phyloP scores from a whole-genome alignment of 441 rosid genomes.

The Populus hybrid region DNA sequence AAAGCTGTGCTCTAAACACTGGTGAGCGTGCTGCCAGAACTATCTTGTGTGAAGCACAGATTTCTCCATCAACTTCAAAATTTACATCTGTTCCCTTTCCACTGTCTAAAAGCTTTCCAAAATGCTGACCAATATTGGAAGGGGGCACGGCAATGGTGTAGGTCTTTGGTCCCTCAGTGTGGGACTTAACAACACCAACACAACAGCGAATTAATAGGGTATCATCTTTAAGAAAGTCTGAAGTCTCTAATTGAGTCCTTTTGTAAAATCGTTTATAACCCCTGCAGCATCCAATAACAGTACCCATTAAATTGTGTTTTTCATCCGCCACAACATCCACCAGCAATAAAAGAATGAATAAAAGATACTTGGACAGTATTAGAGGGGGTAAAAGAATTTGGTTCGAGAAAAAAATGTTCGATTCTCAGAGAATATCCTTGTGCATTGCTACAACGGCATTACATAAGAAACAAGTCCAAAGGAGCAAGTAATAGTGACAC shows the following conservation, averaged over 20 bases:
- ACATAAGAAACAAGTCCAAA: too few relatives aligned
- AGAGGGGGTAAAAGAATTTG: not conserved
- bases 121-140: conserved; percentile 70
- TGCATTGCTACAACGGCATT: too few relatives aligned
- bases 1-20: conserved; percentile 96
- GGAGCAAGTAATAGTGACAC: too few relatives aligned
- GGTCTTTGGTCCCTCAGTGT: conserved; percentile 82
- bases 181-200: conserved; percentile 94
- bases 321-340: not conserved
- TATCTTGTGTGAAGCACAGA: conserved; percentile 77
- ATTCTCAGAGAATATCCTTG: not conserved
- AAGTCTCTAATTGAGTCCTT: conserved; percentile 67
- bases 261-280: conserved; percentile 92
- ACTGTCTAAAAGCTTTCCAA: conserved; percentile 74
- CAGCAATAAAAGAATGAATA: not conserved
- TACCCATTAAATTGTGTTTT: conserved; percentile 12
- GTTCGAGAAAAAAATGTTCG: not conserved
- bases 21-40: conserved; percentile 96
- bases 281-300: conserved; percentile 47
- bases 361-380: not conserved
- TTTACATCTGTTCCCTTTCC: conserved; percentile 73
- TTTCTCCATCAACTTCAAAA: conserved; percentile 77
- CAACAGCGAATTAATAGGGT: conserved; percentile 69
- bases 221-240: conserved; percentile 86
- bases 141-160: conserved; percentile 65